Percentiles rank a stretch among this genome's conserved stretches.
Evolutionary conservation across 805 yeast genomes (phyloP).

Genomic region (Yamadazyma kitorensis): DNA sequence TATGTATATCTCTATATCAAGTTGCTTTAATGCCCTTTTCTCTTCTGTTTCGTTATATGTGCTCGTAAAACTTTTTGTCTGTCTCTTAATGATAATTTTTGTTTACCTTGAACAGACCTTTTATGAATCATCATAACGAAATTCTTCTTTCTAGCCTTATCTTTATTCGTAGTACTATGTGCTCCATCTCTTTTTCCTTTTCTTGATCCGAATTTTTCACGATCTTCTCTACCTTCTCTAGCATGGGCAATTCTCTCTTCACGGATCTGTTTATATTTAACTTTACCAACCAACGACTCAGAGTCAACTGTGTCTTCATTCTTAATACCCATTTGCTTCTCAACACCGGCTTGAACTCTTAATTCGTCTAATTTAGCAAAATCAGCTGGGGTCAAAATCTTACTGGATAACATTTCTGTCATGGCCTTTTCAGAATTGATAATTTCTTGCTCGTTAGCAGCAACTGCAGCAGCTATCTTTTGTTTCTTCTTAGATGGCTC

Average conservation of each 20-base stretch:
- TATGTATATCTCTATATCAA: too few relatives aligned
- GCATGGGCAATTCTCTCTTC: conserved; percentile 89
- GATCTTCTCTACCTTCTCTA: conserved; percentile 87
- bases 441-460: conserved; percentile 31
- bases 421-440: conserved; percentile 17
- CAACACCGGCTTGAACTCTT: conserved; percentile 79
- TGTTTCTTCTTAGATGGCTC: conserved; percentile 26
- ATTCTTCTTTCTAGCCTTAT: conserved; percentile 97
- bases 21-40: conserved; percentile 64
- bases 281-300: conserved; percentile 68
- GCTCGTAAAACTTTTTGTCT: conserved; percentile 83
- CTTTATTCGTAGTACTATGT: conserved; percentile 92
- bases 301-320: conserved; percentile 90
- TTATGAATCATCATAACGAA: conserved; percentile 98
- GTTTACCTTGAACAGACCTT: conserved; percentile 90
- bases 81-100: conserved; percentile 83
- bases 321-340: conserved; percentile 64
- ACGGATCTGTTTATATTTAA: conserved; percentile 77
- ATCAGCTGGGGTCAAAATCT: conserved; percentile 95
- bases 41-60: conserved; percentile 87
- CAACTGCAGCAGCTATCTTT: conserved; percentile 12
- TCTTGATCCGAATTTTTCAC: conserved; percentile 86
- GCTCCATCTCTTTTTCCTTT: conserved; percentile 72
- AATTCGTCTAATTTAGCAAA: conserved; percentile 93
- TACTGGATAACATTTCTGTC: conserved; percentile 62